These are phyloP conservation scores for Phoma sp. DNA, from an alignment of 2,329 filamentous ascomycete species.

Conservation along the genomic window DNA sequence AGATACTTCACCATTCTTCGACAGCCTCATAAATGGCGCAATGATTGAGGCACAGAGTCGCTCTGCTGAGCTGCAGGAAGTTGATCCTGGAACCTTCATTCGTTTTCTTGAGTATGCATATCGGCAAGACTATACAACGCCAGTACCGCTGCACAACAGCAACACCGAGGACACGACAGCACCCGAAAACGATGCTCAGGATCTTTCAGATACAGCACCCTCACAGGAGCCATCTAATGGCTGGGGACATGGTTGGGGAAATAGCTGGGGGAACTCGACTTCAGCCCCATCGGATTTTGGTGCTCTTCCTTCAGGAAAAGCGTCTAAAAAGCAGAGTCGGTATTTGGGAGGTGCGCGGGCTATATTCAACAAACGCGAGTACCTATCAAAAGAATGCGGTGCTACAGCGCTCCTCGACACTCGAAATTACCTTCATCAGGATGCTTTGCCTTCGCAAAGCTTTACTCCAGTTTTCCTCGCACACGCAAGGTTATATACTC, in stretches of 20 bases:
- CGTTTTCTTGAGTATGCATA: conserved; percentile 39
- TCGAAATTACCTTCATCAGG: conserved; percentile 4
- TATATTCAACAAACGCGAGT: background rate
- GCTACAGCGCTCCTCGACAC: background rate
- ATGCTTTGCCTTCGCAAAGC: conserved; percentile 15
- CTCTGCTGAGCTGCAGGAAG: conserved; percentile 22
- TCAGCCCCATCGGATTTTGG: conserved; percentile 6
- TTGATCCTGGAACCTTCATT: conserved; percentile 31
- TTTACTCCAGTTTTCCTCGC: conserved; percentile 35
- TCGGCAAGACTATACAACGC: conserved; percentile 28
- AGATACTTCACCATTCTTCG: conserved; percentile 22
- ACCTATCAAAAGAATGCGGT: background rate
- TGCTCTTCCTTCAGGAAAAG: background rate
- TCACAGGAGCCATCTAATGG: no score
- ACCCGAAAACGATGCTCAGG: background rate
- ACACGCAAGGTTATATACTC: conserved; percentile 38
- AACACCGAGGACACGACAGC: background rate
- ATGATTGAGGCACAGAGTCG: conserved; percentile 27
- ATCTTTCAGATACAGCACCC: background rate
- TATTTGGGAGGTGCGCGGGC: background rate
- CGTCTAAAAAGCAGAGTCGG: background rate
- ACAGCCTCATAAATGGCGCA: conserved; percentile 27
- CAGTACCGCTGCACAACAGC: conserved; percentile 3
- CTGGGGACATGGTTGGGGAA: no score
- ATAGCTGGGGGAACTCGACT: background rate